These are phyloP conservation scores for Aplosporella prunicola DNA, from an alignment of 2,329 filamentous ascomycete genomes.

Conservation along the genomic window DNA sequence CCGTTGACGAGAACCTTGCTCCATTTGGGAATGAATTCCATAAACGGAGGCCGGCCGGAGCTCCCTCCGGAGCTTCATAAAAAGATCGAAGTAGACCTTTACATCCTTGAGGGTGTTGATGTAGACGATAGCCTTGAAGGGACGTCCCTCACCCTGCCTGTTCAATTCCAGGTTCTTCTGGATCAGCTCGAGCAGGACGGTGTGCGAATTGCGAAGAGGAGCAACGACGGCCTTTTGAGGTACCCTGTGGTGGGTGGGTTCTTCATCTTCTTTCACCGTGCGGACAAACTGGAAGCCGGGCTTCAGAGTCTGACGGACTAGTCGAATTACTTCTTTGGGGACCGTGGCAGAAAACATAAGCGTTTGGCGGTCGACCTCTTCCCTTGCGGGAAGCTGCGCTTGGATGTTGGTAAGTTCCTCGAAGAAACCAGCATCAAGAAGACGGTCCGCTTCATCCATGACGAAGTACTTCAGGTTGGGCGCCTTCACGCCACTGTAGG, in stretches of 20 bases:
- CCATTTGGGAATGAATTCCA: conserved; percentile 72
- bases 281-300: conserved; percentile 80
- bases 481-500: conserved; percentile 52
- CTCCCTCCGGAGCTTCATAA: neutral
- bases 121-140: conserved; percentile 96
- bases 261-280: conserved; percentile 74
- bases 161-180: conserved; percentile 47
- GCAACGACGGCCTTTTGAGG: conserved; percentile 66
- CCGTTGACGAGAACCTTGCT: conserved; percentile 58
- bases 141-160: conserved; percentile 36
- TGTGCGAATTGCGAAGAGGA: too few relatives aligned
- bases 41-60: conserved; percentile 32
- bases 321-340: conserved; percentile 66
- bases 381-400: conserved; percentile 49
- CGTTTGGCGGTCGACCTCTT: conserved; percentile 66
- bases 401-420: conserved; percentile 41
- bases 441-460: conserved; percentile 58
- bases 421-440: conserved; percentile 51
- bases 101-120: conserved; percentile 71
- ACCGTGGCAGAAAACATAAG: conserved; percentile 95
- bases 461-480: conserved; percentile 51
- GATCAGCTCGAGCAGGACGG: conserved; percentile 70
- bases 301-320: conserved; percentile 72
- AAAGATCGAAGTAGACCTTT: conserved; percentile 46
- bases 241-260: conserved; percentile 74